phyloP scores from a whole-genome alignment of 192 early-diverging fungal species.

The Ambispora gerdemannii region DNA sequence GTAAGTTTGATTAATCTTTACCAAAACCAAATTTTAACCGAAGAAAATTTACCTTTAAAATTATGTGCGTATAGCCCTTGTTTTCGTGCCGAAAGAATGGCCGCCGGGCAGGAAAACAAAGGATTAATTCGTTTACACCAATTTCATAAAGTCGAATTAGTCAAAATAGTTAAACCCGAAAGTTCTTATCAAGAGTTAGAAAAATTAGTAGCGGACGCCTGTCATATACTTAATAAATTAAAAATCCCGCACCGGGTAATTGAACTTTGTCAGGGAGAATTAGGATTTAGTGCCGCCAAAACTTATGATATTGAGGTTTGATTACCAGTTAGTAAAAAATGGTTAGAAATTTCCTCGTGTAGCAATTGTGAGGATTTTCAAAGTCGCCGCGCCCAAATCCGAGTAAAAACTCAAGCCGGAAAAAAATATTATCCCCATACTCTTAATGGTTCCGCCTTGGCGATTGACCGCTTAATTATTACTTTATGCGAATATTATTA shows the following conservation, averaged over 20 bases:
- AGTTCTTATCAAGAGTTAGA: constrained; percentile 9
- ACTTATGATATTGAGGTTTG: constrained; percentile 26
- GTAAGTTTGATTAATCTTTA: constrained; percentile 16
- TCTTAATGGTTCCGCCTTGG: constrained; percentile 17
- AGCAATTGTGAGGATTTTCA: constrained; percentile 27
- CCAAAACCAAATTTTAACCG: constrained; percentile 12
- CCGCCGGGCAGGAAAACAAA: constrained; percentile 16
- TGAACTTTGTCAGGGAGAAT: constrained; percentile 19
- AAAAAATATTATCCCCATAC: constrained; percentile 21
- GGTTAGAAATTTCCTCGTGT: constrained; percentile 19
- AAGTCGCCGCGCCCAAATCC: constrained; percentile 12
- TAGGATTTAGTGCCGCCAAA: constrained; percentile 14
- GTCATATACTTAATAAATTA: neutral
- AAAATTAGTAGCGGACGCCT: neutral
- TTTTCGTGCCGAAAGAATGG: constrained; percentile 9
- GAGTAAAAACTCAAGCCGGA: neutral
- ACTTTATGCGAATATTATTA: constrained; percentile 20
- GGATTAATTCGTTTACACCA: constrained; percentile 19
- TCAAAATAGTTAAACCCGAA: constrained; percentile 7
- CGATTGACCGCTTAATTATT: constrained; percentile 19
- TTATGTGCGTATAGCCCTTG: constrained; percentile 22
- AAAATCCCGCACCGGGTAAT: constrained; percentile 21
- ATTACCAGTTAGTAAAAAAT: constrained; percentile 19
- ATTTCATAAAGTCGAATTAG: constrained; percentile 20
- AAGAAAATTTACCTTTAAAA: constrained; percentile 4